phyloP scores from a whole-genome alignment of 805 yeast species.

The Candida sakaeoensis region DNA sequence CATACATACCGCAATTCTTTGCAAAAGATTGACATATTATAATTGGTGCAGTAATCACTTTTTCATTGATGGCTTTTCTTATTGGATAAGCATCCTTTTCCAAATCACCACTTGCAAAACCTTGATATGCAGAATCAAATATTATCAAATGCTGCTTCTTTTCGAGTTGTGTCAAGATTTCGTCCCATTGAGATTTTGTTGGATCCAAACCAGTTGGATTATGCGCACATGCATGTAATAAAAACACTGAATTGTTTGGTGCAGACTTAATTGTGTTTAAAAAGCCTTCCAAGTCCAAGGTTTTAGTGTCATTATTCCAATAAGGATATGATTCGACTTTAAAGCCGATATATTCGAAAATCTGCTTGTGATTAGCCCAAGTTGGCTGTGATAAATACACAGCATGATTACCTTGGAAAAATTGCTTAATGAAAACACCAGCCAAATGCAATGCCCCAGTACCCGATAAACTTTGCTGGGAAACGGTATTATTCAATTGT shows the following conservation, averaged over 20 bases:
- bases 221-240: conserved; percentile 95
- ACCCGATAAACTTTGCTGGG: conserved; percentile 78
- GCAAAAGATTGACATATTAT: conserved; percentile 93
- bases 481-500: conserved; percentile 50
- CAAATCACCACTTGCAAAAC: conserved; percentile 88
- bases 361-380: conserved; percentile 95
- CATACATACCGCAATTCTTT: conserved; percentile 94
- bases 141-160: conserved; percentile 67
- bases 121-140: conserved; percentile 96
- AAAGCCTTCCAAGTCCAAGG: conserved; percentile 69
- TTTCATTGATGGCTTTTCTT: conserved; percentile 51
- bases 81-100: conserved; percentile 82
- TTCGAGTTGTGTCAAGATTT: conserved; percentile 61
- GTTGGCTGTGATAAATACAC: conserved; percentile 84
- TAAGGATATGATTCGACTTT: conserved; percentile 73
- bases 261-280: conserved; percentile 60
- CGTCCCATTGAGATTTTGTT: conserved; percentile 71
- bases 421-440: conserved; percentile 60
- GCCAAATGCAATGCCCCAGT: conserved; percentile 91
- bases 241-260: conserved; percentile 69
- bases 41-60: conserved; percentile 24
- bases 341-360: conserved; percentile 70
- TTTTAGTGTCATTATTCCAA: conserved; percentile 72
- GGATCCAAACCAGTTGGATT: conserved; percentile 98
- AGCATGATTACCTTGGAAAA: conserved; percentile 37